Base-by-base conservation (phyloP, 2,329 filamentous ascomycete genomes). In the Cytospora mali region DNA sequence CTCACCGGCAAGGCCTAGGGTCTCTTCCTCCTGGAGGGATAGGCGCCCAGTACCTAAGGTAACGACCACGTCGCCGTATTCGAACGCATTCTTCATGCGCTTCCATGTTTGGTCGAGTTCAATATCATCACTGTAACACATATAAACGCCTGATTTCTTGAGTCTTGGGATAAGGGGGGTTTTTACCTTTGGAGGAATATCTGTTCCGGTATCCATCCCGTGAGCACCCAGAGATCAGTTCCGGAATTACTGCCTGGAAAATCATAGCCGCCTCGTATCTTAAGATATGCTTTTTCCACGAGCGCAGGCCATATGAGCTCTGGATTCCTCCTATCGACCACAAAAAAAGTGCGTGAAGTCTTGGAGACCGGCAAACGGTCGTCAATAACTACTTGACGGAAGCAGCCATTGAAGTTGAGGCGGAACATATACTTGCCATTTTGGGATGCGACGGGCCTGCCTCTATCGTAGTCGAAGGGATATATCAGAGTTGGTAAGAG, bases 191-290 rank as follows among this genome's bases (percentile, higher is more conserved):
- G 93, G 1, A 98, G 80, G 70, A 97, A 97, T 1, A 98, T 80
- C 74, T 99, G 95, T 75, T 99, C 93, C 0, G 95, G 95, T 55
- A 99, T 93, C 95, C 95, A 99, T 31, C 95, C 94, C 0, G 91
- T 96, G 60, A 99, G 77, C 1, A 96, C 89, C 86, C 92, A 96
- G 4, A 99, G 78, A 75, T 99, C 95, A 2, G 94, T 98, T 13
- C 92, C 93, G 0, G 94, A 98, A 74, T 98, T 98, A 71, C 95
- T 98, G 9, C 95, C 95, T 0, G 95, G 94, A 68, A 99, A 99
- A 71, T 99, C 93, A 73, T 99, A 99, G 35, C 95, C 95, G 29
- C 95, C 95, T 61, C 94, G 86, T 13, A 98, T 87, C 78, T 98
- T 99, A 1, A 99, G 80, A 69, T 99, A 99, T 0, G 95, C 95